Base-by-base conservation (phyloP, 768 basidiomycete genomes). In the Lactarius tabidus region DNA sequence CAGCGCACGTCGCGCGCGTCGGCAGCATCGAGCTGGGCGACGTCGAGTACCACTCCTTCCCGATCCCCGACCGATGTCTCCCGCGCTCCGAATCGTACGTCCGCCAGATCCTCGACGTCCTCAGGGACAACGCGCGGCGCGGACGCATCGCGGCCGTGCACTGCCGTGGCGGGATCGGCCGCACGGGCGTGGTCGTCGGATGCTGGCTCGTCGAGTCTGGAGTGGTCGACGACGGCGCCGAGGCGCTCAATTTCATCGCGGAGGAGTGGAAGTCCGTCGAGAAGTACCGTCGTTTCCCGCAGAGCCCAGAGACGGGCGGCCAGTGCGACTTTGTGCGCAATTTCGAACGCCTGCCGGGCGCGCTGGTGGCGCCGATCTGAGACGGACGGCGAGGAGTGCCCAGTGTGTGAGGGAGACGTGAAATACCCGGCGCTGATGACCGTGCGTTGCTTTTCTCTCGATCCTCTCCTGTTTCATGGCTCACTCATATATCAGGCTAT, bases 131-230 rank as follows among this genome's bases (percentile, higher is more conserved):
- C 69, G 81, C 85, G 66, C 72, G 71, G 8, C 80, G 84, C 4
- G 85, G 83, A 2, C 80, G 89, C 17, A 80, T 86, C 38, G 78
- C 76, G n/a, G 90, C 89, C 6, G 89, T 92, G 6, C 90, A 92
- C 71, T 92, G 90, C 72, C 81, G 89, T 10, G 90, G 90, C 2
- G 90, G 90, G 0, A 91, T 91, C 57, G 90, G 89, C 1, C 77
- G 89, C 39, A 85, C 83, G 1, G 84, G 84, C 26, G 77, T 84
- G 75, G 82, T 85, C 57, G 79, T 85, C 51, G 88, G 89, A 17
- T 91, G 89, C 72, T 91, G 88, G 88, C 83, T 91, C 43, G 86
- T 90, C 43, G 83, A 90, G 74, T 84, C 84, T 23, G 84, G 84
- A 1, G 74, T 77, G 60, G 89, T 85, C 55, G 78, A 77, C 71